Percentiles rank a stretch among this genome's conserved stretches.
Evolutionary conservation across 768 basidiomycete genomes (phyloP).

Genomic region (Mycena filopes): DNA sequence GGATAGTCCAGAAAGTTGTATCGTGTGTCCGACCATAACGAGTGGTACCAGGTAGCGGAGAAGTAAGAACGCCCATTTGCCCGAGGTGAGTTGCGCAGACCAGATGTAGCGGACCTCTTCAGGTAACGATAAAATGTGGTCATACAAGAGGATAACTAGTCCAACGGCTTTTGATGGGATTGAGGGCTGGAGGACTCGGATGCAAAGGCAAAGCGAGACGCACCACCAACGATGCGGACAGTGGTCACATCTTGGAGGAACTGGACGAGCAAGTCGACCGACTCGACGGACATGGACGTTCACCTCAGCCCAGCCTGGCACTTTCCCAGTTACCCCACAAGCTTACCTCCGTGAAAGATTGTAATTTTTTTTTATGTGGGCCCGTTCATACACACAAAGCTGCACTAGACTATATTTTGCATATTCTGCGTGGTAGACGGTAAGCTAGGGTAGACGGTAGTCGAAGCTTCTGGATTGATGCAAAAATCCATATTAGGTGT

Average conservation of each 20-base stretch:
- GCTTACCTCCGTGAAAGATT: too few species aligned
- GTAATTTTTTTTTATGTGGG: too few species aligned
- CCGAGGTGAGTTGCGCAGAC: slow-evolving; percentile 47
- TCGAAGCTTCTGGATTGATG: background rate
- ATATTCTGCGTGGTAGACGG: too few species aligned
- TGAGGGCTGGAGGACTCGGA: background rate
- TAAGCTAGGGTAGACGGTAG: too few species aligned
- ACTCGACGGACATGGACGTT: background rate
- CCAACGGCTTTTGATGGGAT: slow-evolving; percentile 14
- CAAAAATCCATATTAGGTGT: background rate
- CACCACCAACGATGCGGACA: slow-evolving; percentile 9
- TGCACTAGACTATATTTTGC: too few species aligned
- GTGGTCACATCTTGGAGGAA: background rate
- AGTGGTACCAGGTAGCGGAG: slow-evolving; percentile 51
- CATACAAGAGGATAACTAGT: slow-evolving; percentile 48
- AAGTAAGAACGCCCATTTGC: slow-evolving; percentile 48
- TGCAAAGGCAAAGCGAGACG: background rate
- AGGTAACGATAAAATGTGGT: slow-evolving; percentile 51
- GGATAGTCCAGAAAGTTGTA: slow-evolving; percentile 3
- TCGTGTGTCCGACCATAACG: slow-evolving; percentile 31
- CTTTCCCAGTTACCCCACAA: too few species aligned
- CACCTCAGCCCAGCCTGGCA: background rate
- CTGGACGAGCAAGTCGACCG: background rate
- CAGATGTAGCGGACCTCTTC: slow-evolving; percentile 56
- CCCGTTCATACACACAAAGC: too few species aligned